Conservation (phyloP, 208 protist species). For the Acanthamoeba castellanii region DNA sequence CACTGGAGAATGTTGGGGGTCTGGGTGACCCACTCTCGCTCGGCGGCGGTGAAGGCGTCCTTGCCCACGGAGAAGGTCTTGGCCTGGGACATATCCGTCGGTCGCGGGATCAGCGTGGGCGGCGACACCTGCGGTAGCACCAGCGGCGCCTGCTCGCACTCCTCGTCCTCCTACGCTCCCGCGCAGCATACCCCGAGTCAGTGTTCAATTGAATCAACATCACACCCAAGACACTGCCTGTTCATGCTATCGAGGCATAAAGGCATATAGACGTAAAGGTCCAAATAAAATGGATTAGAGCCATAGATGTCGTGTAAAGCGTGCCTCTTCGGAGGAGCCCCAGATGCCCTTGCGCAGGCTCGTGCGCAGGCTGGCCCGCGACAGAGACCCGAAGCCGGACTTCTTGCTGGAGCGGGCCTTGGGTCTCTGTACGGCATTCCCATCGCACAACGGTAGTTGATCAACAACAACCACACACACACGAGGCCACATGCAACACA, state of each 20-base stretch:
- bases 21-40: conserved; percentile 54
- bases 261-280: no score
- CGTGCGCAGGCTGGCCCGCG: neutral
- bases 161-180: neutral
- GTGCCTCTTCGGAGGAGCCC: neutral
- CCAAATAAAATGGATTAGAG: no score
- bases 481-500: no score
- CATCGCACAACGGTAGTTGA: no score
- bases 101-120: neutral
- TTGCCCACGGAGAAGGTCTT: neutral
- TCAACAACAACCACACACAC: no score
- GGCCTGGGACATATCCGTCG: neutral
- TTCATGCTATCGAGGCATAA: no score
- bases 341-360: neutral
- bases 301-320: neutral
- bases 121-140: neutral
- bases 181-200: no score
- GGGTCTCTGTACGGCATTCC: neutral
- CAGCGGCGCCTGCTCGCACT: neutral
- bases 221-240: no score
- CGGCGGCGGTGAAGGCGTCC: neutral
- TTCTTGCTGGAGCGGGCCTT: neutral
- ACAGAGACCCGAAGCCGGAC: neutral
- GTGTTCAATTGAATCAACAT: no score
- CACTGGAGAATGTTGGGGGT: conserved; percentile 40